phyloP scores from a whole-genome alignment of 78 protist species.

The Dictyostelium firmibasis region DNA sequence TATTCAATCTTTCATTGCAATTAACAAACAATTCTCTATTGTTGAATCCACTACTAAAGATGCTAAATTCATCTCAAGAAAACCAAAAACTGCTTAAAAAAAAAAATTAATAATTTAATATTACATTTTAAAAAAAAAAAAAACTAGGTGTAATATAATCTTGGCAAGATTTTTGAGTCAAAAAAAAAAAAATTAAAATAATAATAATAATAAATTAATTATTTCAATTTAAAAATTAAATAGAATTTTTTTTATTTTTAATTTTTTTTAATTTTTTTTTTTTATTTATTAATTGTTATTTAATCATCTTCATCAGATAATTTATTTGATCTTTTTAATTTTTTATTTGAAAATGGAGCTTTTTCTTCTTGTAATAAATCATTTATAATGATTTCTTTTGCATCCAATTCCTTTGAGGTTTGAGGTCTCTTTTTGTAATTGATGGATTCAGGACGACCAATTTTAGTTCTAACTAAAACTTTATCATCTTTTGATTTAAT shows the following conservation, averaged over 20 bases:
- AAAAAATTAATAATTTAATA: not conserved
- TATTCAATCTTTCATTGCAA: slow-evolving; percentile 64
- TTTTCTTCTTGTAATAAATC: slow-evolving; percentile 51
- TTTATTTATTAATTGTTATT: not conserved
- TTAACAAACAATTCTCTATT: slow-evolving; percentile 11
- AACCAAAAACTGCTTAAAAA: slow-evolving; percentile 18
- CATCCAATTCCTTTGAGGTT: not conserved
- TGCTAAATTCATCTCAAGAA: slow-evolving; percentile 3
- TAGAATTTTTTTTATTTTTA: not conserved
- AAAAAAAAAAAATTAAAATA: no score
- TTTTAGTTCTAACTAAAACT: slow-evolving; percentile 1
- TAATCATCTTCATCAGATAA: not conserved
- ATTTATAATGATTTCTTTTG: not conserved
- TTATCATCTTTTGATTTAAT: slow-evolving; percentile 70
- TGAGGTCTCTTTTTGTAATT: slow-evolving; percentile 39
- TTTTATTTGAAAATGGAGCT: slow-evolving; percentile 16
- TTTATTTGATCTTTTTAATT: not conserved
- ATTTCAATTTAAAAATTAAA: not conserved
- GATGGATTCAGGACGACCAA: slow-evolving; percentile 61
- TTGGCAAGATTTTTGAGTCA: not conserved
- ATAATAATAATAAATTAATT: not conserved
- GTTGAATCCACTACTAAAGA: not conserved
- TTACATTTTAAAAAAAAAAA: not conserved
- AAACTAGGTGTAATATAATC: not conserved
- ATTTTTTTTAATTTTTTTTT: not conserved